phyloP scores from a whole-genome alignment of 306 rosid genomes.

The Dalbergia cultrata region DNA sequence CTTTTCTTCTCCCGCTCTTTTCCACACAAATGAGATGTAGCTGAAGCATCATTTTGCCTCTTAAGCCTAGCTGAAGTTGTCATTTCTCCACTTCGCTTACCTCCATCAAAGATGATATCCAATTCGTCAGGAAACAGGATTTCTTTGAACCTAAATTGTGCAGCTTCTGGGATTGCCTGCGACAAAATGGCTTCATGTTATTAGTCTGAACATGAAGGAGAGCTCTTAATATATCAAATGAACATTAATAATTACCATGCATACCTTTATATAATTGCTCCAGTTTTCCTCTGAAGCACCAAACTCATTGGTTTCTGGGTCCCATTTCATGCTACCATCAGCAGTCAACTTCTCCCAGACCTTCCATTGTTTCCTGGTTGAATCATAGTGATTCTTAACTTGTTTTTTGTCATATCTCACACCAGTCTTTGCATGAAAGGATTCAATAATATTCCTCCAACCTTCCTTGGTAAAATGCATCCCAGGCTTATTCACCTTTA shows the following conservation, averaged over 20 bases:
- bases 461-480: constrained; percentile 72
- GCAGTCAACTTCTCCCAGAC: constrained; percentile 64
- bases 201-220: constrained; percentile 40
- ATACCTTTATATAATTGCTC: constrained; percentile 52
- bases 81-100: constrained; percentile 45
- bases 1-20: constrained; percentile 53
- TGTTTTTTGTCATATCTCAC: constrained; percentile 60
- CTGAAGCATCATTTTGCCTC: constrained; percentile 53
- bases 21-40: constrained; percentile 41
- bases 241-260: constrained; percentile 18
- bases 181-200: constrained; percentile 44
- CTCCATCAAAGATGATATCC: constrained; percentile 57
- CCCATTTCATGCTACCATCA: constrained; percentile 70
- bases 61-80: constrained; percentile 35
- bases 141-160: constrained; percentile 65
- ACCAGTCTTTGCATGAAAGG: constrained; percentile 63
- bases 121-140: constrained; percentile 57
- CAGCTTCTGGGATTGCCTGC: constrained; percentile 68
- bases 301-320: constrained; percentile 55
- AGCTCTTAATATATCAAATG: constrained; percentile 17
- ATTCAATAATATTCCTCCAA: constrained; percentile 63
- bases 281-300: constrained; percentile 64
- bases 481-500: constrained; percentile 63
- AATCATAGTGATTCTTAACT: constrained; percentile 70
- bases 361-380: constrained; percentile 67